Percentiles rank a stretch among this genome's conserved stretches.
Conservation (phyloP, 352 stramenopile species). For the Poterioochromonas sp. region DNA sequence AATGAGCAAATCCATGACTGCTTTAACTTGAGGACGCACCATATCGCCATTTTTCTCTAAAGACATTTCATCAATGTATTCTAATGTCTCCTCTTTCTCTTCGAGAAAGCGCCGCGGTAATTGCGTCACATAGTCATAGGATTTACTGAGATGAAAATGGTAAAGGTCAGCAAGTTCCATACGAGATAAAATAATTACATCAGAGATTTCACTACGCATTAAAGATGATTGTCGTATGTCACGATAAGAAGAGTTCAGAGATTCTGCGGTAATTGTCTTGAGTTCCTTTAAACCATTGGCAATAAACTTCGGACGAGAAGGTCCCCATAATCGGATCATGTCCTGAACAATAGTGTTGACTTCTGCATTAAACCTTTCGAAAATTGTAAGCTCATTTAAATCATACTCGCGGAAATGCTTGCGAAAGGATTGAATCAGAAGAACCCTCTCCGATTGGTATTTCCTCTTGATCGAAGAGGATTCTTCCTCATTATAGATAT, state of each 20-base stretch:
- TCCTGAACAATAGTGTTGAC: not conserved
- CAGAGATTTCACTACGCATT: not conserved
- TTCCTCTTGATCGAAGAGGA: not conserved
- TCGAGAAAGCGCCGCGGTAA: not conserved
- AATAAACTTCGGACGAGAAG: conserved; percentile 1
- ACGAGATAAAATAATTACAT: not conserved
- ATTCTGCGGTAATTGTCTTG: not conserved
- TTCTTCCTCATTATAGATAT: not conserved
- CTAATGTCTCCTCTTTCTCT: not conserved
- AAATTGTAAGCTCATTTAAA: not conserved
- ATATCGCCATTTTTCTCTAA: conserved; percentile 12
- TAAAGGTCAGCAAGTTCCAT: conserved; percentile 17
- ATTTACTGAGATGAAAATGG: not conserved
- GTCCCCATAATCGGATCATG: not conserved
- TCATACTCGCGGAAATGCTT: conserved; percentile 26
- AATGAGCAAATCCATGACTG: conserved; percentile 3
- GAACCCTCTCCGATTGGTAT: not conserved
- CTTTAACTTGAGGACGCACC: conserved; percentile 24
- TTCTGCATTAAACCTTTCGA: conserved; percentile 3
- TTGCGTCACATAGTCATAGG: not conserved
- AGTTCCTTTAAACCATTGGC: not conserved
- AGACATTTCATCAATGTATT: not conserved
- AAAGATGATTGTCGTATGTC: not conserved
- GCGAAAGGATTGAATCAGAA: not conserved
- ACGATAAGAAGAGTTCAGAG: not conserved